Percentiles rank a stretch among this genome's conserved stretches.
Evolutionary conservation across 768 basidiomycete species (phyloP).

Genomic region (Porphyrellus cyaneotinctus): DNA sequence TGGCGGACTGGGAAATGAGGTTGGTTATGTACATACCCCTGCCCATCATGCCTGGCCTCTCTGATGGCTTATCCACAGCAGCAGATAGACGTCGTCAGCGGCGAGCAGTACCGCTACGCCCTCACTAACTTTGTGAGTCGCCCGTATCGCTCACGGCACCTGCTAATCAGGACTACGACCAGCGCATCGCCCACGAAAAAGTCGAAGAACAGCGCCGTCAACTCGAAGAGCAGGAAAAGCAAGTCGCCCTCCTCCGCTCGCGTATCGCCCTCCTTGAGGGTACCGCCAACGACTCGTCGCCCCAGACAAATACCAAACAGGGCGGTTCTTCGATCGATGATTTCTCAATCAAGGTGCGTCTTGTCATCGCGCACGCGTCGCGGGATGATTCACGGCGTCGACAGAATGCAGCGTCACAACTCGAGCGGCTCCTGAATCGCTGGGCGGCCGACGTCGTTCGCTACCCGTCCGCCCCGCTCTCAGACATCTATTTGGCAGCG

Average conservation of each 20-base stretch:
- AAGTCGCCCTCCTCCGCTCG: constrained; percentile 49
- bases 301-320: constrained; percentile 27
- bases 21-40: not conserved
- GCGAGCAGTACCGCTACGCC: constrained; percentile 79
- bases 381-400: not conserved
- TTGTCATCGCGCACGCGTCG: not conserved
- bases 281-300: constrained; percentile 38
- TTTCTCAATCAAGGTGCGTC: constrained; percentile 77
- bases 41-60: not conserved
- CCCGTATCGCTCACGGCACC: not conserved
- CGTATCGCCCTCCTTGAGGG: constrained; percentile 41
- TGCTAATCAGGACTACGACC: not conserved
- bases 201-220: constrained; percentile 78
- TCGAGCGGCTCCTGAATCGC: constrained; percentile 81
- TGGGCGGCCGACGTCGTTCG: constrained; percentile 49
- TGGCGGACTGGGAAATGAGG: not conserved
- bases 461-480: constrained; percentile 32
- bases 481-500: constrained; percentile 53
- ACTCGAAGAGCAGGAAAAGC: constrained; percentile 79
- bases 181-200: constrained; percentile 84
- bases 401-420: constrained; percentile 75
- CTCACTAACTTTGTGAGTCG: constrained; percentile 71
- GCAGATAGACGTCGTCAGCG: constrained; percentile 34
- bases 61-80: constrained; percentile 15
- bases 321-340: constrained; percentile 74